Base-by-base conservation (phyloP, 1,139 yeast genomes). In the Blastobotrys indianensis region DNA sequence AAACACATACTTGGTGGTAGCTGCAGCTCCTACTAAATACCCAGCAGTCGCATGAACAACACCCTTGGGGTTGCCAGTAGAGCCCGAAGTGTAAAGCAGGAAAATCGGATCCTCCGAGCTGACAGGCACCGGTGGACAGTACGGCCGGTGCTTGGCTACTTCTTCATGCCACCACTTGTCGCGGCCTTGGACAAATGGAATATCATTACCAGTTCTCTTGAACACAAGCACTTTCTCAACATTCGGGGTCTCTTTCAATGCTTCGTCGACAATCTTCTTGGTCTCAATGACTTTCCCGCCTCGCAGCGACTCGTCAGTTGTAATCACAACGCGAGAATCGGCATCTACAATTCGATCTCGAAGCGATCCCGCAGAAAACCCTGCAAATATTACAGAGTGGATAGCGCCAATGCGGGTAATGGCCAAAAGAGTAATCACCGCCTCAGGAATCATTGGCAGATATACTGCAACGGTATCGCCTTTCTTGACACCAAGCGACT, bases 51-150 rank as follows among this genome's bases (percentile, higher is more conserved):
- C 73, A 70, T 92, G 97, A 54, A 88, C 94, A 56, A 92, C 95
- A 70, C 97, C 97, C 76, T 92, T 92, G 67, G 97, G 98, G 63
- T 94, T 81, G 57, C 98, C 97, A 45, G 97, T 92, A 35, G 97
- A 87, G 54, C 97, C 97, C 16, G 97, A 88, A 47, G 97, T 90
- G 72, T 90, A 90, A 55, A 90, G 80, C 73, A 90, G 74, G 74
- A 90, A 90, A 58, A 90, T 75, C 44, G 97, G 97, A 69, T 90
- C 95, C 71, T 90, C 97, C 32, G 96, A 70, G 65, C 80, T 77
- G 53, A 88, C 95, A 41, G 96, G 80, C 34, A 79, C 86, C 45
- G 95, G 95, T 42, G 97, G 87, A 55, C 80, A 69, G 70, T 87
- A 90, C 48, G 92, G 85, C 58, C 94, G 79, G 69, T 82, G 84